These are phyloP conservation scores for Isatis tinctoria DNA, from an alignment of 345 rosid species.

Conservation along the genomic window DNA sequence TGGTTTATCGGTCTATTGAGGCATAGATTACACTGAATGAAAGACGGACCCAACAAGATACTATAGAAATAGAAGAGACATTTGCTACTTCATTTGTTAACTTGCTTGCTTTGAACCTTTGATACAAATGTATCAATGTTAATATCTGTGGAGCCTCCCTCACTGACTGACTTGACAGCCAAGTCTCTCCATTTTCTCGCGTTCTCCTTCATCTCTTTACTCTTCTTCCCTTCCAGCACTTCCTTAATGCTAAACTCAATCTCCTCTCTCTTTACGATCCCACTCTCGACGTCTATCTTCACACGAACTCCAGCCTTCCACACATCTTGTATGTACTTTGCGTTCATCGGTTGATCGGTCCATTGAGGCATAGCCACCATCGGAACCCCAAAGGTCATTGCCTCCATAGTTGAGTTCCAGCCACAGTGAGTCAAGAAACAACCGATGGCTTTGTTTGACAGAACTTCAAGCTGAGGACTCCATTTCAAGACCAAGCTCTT, in stretches of 20 bases:
- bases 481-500: constrained; percentile 42
- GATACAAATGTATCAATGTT: constrained; percentile 41
- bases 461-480: constrained; percentile 51
- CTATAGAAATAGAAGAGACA: not conserved
- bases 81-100: not conserved
- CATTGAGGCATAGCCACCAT: constrained; percentile 54
- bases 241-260: constrained; percentile 41
- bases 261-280: constrained; percentile 49
- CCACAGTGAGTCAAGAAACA: constrained; percentile 67
- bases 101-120: not conserved
- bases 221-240: constrained; percentile 49
- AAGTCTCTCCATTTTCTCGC: constrained; percentile 45
- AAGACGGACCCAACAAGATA: not conserved
- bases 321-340: constrained; percentile 50
- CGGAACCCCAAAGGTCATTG: constrained; percentile 45
- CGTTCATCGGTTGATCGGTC: constrained; percentile 46
- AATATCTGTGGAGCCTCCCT: constrained; percentile 51
- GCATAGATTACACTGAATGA: not conserved
- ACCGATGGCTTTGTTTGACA: constrained; percentile 45
- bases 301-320: constrained; percentile 59
- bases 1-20: no score
- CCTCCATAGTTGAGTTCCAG: constrained; percentile 61
- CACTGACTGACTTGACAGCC: constrained; percentile 39
- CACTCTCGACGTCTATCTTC: constrained; percentile 35
- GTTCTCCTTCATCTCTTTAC: constrained; percentile 36